A percentile compares a stretch with the other conserved stretches of the same genome.
Conservation (phyloP, 2,329 filamentous ascomycete species). For the Ascochyta koolunga region DNA sequence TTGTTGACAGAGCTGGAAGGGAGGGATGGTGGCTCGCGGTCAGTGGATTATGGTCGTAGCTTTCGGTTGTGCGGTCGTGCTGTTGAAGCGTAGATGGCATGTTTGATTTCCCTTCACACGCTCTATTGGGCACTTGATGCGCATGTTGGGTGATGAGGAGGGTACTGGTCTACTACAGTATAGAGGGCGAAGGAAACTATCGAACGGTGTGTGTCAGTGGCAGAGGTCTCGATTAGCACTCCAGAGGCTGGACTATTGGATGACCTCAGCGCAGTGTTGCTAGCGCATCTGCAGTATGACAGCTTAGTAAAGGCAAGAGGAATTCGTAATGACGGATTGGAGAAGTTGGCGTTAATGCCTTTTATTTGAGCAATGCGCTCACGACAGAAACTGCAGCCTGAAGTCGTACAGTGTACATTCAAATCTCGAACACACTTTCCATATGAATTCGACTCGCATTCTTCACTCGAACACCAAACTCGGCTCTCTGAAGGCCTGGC, state of each 20-base stretch:
- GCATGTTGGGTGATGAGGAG: too few species aligned
- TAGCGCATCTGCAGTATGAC: not conserved
- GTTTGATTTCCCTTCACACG: too few species aligned
- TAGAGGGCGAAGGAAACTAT: too few species aligned
- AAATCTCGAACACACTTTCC: not conserved
- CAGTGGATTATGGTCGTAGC: too few species aligned
- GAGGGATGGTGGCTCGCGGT: too few species aligned
- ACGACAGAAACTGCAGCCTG: not conserved
- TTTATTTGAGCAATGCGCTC: not conserved
- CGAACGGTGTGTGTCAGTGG: too few species aligned
- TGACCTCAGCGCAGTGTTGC: not conserved
- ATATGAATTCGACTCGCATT: constrained; percentile 6
- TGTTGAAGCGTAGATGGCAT: too few species aligned
- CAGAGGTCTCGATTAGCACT: too few species aligned
- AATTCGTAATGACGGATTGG: not conserved
- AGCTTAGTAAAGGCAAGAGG: not conserved
- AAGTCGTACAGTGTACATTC: not conserved
- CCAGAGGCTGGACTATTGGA: not conserved
- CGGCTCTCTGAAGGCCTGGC: not conserved
- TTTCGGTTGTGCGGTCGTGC: too few species aligned
- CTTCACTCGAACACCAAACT: constrained; percentile 10
- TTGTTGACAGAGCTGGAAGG: too few species aligned
- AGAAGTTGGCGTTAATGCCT: not conserved
- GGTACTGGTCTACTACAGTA: too few species aligned
- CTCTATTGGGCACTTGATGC: too few species aligned